A percentile compares a stretch with the other conserved stretches of the same genome.
phyloP scores from a whole-genome alignment of 129 eudicot genomes.

The Saposhnikovia divaricata region DNA sequence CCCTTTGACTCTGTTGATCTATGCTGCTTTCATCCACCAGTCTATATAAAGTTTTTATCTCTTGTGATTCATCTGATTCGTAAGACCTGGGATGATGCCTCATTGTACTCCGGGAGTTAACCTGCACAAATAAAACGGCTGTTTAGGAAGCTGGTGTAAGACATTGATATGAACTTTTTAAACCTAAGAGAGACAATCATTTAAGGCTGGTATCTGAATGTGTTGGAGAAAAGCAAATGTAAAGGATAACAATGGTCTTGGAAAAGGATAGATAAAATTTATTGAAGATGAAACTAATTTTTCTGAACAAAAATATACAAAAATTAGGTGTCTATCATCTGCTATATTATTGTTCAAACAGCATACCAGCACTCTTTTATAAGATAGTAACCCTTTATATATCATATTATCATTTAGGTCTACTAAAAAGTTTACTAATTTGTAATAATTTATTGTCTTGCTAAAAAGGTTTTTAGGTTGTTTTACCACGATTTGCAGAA shows the following conservation, averaged over 20 bases:
- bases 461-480: not conserved
- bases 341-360: not conserved
- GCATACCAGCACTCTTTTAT: not conserved
- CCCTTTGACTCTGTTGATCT: constrained; percentile 11
- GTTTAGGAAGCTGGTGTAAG: not conserved
- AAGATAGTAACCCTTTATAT: not conserved
- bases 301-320: not conserved
- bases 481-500: too few species aligned
- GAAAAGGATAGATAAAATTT: not conserved
- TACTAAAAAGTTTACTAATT: not conserved
- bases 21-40: constrained; percentile 21
- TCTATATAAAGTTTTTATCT: constrained; percentile 7
- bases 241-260: not conserved
- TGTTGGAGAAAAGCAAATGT: not conserved
- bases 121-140: constrained; percentile 19
- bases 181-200: not conserved
- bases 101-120: constrained; percentile 11
- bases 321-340: too few species aligned
- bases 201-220: not conserved
- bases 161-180: not conserved
- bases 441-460: not conserved
- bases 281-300: not conserved
- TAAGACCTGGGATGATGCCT: constrained; percentile 6
- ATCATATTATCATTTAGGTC: not conserved
- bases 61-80: constrained; percentile 19